Conservation (phyloP, 768 basidiomycete genomes). For the Termitomyces sp. region DNA sequence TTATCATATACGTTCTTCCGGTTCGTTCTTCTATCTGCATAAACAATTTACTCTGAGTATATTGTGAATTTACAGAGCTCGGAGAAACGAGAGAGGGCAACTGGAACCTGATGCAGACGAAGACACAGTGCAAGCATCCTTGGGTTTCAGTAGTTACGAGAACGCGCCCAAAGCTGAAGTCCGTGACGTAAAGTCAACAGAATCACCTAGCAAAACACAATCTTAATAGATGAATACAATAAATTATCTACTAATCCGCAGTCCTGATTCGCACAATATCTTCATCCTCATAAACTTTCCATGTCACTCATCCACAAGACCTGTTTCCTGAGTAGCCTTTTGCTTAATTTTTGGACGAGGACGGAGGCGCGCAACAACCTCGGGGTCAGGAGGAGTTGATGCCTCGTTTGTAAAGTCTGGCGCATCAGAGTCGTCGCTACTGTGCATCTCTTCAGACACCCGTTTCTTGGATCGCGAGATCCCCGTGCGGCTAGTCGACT, state of each 20-base stretch:
- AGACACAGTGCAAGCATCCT: constrained; percentile 70
- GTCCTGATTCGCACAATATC: background rate
- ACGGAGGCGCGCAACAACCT: constrained; percentile 22
- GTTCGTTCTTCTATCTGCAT: constrained; percentile 35
- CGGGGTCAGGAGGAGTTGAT: constrained; percentile 16
- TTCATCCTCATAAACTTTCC: background rate
- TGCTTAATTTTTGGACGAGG: constrained; percentile 28
- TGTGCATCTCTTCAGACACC: background rate
- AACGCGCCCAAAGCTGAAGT: constrained; percentile 37
- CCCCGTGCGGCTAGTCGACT: constrained; percentile 1
- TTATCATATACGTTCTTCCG: constrained; percentile 98
- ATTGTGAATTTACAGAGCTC: constrained; percentile 49
- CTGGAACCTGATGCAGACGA: constrained; percentile 88
- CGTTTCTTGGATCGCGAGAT: constrained; percentile 11
- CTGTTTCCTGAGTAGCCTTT: background rate
- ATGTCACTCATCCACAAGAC: background rate
- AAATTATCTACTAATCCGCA: background rate
- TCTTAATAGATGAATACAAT: constrained; percentile 8
- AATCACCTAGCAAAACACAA: background rate
- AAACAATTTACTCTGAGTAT: background rate
- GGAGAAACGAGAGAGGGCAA: constrained; percentile 80
- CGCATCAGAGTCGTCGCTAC: constrained; percentile 1
- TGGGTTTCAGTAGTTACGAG: constrained; percentile 70
- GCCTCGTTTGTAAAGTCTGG: background rate
- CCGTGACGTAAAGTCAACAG: constrained; percentile 10